Conservation (phyloP, 345 rosid species). For the Eutrema japonicum region DNA sequence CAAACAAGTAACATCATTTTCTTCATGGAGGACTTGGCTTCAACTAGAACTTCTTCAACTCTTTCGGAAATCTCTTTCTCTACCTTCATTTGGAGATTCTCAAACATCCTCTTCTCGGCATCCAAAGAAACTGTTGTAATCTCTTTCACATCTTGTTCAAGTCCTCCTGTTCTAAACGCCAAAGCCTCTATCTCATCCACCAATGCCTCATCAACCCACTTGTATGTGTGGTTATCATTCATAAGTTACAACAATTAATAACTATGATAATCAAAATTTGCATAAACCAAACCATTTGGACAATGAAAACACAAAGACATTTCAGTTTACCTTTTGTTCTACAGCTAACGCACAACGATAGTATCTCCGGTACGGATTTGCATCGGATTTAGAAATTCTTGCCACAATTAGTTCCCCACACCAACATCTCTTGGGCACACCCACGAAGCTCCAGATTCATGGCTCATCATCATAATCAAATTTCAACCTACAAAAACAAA, state of each 20-base stretch:
- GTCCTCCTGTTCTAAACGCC: neutral
- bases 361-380: neutral
- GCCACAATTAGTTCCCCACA: neutral
- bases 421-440: neutral
- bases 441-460: no score
- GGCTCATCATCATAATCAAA: no score
- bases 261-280: no score
- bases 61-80: neutral
- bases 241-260: neutral
- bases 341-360: no score
- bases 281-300: no score
- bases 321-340: no score
- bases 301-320: no score
- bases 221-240: neutral
- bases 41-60: neutral
- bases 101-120: neutral
- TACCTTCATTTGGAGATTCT: neutral
- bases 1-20: neutral
- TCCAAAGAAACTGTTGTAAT: neutral
- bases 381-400: neutral
- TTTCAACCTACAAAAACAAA: no score
- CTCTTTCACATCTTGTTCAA: neutral
- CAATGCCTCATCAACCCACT: constrained; percentile 7
- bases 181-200: neutral
- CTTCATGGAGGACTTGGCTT: neutral